Base-by-base conservation (phyloP, 2,329 filamentous ascomycete genomes). In the Monilinia polystroma region DNA sequence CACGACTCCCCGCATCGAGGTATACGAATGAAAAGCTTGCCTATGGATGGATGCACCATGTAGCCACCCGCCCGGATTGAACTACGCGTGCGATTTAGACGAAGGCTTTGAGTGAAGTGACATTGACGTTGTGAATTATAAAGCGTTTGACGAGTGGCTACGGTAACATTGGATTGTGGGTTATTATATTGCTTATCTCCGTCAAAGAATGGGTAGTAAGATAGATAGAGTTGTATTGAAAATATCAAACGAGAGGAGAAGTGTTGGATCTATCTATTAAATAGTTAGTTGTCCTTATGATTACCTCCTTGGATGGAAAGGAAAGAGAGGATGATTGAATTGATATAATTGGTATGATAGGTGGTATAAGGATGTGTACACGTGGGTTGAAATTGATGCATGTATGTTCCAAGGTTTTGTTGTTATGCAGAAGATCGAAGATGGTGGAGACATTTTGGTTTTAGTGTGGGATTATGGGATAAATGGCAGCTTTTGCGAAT, bases 381-480 rank as follows among this genome's bases (percentile, higher is more conserved):
- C 57, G 57, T 60, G 57, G 57, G 57, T 38, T 49, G 57, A 49
- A 49, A 23, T 38, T 23, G 51, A 64, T 64, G 60, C 23, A 64
- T 55, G 60, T 55, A 43, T 32, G 60, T 53, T 55, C 18, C 51
- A 54, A 32, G 47, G 60, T 20, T 47, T 59, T 5, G 57, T 59
- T 29, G 35, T 29, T 49, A 49, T 59, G 43, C 57, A n/a, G 57
- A 23, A n/a, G 43, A 49, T 59, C 57, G 57, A 59, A 59, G 57
- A 59, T 49, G 57, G 57, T 47, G 29, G 29, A 3, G 29, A 29
- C 29, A 3, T 29, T 29, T 29, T 29, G 29, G 29, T 29, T 29
- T 29, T 29, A 29, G 29, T 29, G 29, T 29, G 43, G 57, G 60
- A 54, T 43, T 43, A 49, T 55, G 60, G 35, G 52, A 53, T 54